These are phyloP conservation scores for Penicillium mononematosum DNA, from an alignment of 495 filamentous ascomycete genomes.

Conservation along the genomic window DNA sequence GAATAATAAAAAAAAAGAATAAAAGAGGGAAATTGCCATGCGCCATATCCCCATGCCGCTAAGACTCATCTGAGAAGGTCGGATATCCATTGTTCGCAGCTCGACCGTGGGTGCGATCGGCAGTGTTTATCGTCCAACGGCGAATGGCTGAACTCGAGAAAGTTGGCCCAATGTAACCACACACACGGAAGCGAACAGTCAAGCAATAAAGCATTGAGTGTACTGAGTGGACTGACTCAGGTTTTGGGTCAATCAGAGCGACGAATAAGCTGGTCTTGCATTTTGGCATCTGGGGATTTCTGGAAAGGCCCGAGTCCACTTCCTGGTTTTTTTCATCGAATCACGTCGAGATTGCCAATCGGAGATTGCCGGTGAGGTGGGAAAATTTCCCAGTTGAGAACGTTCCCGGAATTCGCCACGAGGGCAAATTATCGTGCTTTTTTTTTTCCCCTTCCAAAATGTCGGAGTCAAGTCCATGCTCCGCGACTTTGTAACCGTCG, in stretches of 20 bases:
- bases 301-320: constrained; percentile 17
- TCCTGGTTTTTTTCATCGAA: constrained; percentile 10
- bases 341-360: constrained; percentile 11
- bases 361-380: constrained; percentile 18
- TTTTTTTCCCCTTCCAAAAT: constrained; percentile 3
- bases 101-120: constrained; percentile 30
- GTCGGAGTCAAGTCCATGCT: constrained; percentile 15
- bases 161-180: constrained; percentile 35
- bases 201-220: constrained; percentile 19
- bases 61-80: constrained; percentile 15
- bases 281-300: constrained; percentile 7
- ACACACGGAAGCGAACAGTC: constrained; percentile 27
- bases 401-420: constrained; percentile 7
- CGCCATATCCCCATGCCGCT: background rate
- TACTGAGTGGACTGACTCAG: background rate
- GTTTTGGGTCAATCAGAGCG: constrained; percentile 13
- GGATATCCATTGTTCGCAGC: constrained; percentile 14
- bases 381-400: constrained; percentile 13
- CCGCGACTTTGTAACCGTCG: constrained; percentile 3
- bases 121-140: constrained; percentile 10
- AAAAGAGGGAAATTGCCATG: constrained; percentile 1
- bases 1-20: constrained; percentile 5
- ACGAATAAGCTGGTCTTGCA: background rate
- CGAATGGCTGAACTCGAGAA: constrained; percentile 5
- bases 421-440: background rate